phyloP scores from a whole-genome alignment of 78 protist genomes.

The Anaeramoeba flamelloides region DNA sequence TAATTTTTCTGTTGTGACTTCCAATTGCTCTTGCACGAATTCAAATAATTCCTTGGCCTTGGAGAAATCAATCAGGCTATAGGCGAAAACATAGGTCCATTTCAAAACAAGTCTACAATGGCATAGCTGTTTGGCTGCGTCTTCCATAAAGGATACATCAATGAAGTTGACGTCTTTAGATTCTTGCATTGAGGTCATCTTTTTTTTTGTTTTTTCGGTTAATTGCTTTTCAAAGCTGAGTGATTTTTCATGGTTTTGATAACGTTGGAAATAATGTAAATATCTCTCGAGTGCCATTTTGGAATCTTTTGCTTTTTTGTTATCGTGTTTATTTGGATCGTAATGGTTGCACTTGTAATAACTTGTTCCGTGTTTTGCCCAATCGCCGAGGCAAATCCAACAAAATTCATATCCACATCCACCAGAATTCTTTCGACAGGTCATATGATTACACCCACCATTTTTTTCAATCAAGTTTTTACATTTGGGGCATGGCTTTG shows the following conservation, averaged over 20 bases:
- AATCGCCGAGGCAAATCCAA: slow-evolving; percentile 52
- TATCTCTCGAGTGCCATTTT: slow-evolving; percentile 33
- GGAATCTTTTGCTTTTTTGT: slow-evolving; percentile 36
- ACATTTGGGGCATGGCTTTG: slow-evolving; percentile 28
- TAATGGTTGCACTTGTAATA: slow-evolving; percentile 53
- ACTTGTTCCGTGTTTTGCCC: slow-evolving; percentile 49
- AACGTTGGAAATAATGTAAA: neutral
- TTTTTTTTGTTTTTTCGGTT: neutral
- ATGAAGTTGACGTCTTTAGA: neutral
- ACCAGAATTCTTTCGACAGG: slow-evolving; percentile 27
- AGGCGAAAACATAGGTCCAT: slow-evolving; percentile 48
- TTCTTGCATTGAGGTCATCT: neutral
- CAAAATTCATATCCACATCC: slow-evolving; percentile 26
- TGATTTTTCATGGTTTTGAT: neutral
- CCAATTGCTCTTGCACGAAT: slow-evolving; percentile 48
- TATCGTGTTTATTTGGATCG: slow-evolving; percentile 49
- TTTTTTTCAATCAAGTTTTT: slow-evolving; percentile 27
- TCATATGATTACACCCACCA: slow-evolving; percentile 45
- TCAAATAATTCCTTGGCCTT: slow-evolving; percentile 41
- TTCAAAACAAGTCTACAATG: slow-evolving; percentile 38
- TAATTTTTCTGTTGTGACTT: too few relatives aligned
- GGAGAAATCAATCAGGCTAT: slow-evolving; percentile 34
- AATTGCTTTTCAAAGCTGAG: neutral
- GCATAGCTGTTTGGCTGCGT: neutral
- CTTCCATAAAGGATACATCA: neutral